A percentile compares a stretch with the other conserved stretches of the same genome.
Evolutionary conservation across 2,329 filamentous ascomycete genomes (phyloP).

Genomic region (Trichophyton simii): DNA sequence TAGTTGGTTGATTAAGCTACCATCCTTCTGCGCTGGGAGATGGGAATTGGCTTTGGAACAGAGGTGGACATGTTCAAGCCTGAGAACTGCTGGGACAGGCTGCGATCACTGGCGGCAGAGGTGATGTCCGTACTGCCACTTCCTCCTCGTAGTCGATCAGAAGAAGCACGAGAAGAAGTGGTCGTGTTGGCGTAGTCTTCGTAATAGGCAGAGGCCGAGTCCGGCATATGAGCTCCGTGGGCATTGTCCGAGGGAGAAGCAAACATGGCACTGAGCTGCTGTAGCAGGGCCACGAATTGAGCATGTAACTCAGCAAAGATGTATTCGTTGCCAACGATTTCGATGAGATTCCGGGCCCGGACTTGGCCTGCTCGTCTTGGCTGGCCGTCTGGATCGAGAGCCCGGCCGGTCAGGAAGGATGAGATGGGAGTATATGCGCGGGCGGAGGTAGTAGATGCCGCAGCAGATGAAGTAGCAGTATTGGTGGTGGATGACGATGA

Average conservation of each 20-base stretch:
- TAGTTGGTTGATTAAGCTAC: neutral
- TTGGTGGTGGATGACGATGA: neutral
- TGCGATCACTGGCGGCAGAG: conserved; percentile 14
- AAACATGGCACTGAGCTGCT: conserved; percentile 35
- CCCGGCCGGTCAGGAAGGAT: conserved; percentile 46
- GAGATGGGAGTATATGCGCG: conserved; percentile 44
- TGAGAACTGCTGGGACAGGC: conserved; percentile 10
- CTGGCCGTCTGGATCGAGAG: conserved; percentile 44
- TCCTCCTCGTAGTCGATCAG: neutral
- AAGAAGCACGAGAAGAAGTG: neutral
- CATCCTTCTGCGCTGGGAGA: conserved; percentile 12
- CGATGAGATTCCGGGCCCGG: conserved; percentile 44
- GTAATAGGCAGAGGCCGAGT: neutral
- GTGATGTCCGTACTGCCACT: conserved; percentile 13
- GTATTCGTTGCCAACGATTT: conserved; percentile 47
- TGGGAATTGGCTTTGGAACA: conserved; percentile 13
- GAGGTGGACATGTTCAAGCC: neutral
- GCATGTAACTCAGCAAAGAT: conserved; percentile 47
- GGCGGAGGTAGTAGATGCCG: neutral
- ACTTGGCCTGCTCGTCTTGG: conserved; percentile 41
- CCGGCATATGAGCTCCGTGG: conserved; percentile 26
- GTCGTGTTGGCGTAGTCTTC: neutral
- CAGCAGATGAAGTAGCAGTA: neutral
- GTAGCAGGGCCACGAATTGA: conserved; percentile 40
- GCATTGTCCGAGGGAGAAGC: conserved; percentile 22